Evolutionary conservation across 1,139 yeast species (phyloP), one percentile per base, ranked within the genome.

Genomic region (Pichia sp.): DNA sequence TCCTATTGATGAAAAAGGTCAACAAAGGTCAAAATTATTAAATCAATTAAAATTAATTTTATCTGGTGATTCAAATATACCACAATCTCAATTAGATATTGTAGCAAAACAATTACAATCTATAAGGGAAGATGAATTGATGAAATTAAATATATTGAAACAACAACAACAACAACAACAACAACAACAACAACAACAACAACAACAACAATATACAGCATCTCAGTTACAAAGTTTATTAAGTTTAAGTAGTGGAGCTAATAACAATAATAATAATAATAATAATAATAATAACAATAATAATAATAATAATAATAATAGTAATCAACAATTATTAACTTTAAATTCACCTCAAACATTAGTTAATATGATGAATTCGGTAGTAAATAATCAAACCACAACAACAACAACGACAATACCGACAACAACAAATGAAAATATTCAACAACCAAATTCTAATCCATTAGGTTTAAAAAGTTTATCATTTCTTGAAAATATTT

Each of bases 11-110:
- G 44, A 52, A 11, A 64, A 64, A 51, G 64, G 64, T 1, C 48
- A 52, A 27, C 67, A 63, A 42, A 54, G 68, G 41, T 68, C 67
- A 49, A 68, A 70, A 45, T 76, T 79, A 2, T 69, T 78, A 53
- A 65, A 64, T 40, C 76, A 76, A 54, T 66, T 78, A 48, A 67
- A 69, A 39, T 54, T 51, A 11, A 67, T 77, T 34, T 64, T 78
- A 30, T 52, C 53, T 36, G 57, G 60, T 4, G 49, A 53, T n/a
- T 36, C 57, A 3, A 50, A 59, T 10, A 72, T 78, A 65, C 71
- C 70, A 36, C 61, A 64, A 8, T 64, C 67, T 30, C 79, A 77
- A 50, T 66, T 78, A 27, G 62, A 61, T 47, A 57, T 55, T 34
- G 66, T 62, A 7, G 58, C 57, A 35, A 58, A 60, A 41, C 69